Evolutionary conservation across 2,329 filamentous ascomycete genomes (phyloP), one percentile per base, ranked within the genome.

Genomic region (Gnomoniopsis smithogilvyi): DNA sequence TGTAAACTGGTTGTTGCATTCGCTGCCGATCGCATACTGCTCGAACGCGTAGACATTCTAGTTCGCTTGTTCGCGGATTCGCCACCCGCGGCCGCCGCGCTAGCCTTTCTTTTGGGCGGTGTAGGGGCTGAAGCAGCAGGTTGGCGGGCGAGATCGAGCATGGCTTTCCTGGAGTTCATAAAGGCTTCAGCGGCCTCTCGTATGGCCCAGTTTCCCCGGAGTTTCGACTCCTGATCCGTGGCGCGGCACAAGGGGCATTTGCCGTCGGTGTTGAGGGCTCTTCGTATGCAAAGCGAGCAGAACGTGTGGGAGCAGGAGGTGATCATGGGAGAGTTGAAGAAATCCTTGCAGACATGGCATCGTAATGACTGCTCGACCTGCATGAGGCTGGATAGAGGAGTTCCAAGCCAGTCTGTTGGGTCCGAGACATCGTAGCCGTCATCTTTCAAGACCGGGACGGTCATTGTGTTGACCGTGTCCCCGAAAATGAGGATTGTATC

Each of bases 271-370:
- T 88, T 88, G 1, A 99, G 81, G 62, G 90, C 92, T 63, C 93
- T 83, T 33, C 95, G 89, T 71, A 99, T 98, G 73, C 95, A 99
- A 56, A 96, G 78, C 7, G 94, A 97, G 79, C 95, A 99, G 70
- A 99, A 99, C 0, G 95, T 98, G 72, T 99, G 95, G 56, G 86
- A 90, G 76, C 95, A 99, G 1, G 91, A 90, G 1, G 95, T 99
- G 63, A 97, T 88, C 84, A 99, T 95, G 0, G 95, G 95, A 53
- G 92, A 96, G 62, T 86, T 86, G 77, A 91, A 98, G 75, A 98
- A 96, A 73, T 99, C 96, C 72, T 98, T 98, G 84, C 95, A 99
- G 61, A 99, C 90, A 74, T 98, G 91, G 75, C 95, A 99, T 67
- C 95, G 91, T 21, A 99, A 80, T 3, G 92, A 87, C 61, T 89